Evolutionary conservation across 495 filamentous ascomycete species (phyloP).

Genomic region (Neurospora tetrasperma): DNA sequence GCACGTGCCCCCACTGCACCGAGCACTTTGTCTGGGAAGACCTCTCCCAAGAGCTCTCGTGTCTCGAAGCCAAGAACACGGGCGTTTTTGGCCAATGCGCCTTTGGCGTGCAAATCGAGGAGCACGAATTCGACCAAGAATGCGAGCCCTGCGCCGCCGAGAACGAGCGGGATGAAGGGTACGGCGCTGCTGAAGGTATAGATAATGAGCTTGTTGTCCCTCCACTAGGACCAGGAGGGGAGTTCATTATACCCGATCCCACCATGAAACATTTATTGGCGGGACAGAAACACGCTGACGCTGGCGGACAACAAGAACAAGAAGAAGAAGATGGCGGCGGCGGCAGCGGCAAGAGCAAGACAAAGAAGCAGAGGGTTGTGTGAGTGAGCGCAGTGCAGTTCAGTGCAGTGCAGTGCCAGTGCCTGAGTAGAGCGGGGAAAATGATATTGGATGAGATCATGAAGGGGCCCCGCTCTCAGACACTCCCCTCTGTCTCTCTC

Average conservation of each 20-base stretch:
- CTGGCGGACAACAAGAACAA: neutral
- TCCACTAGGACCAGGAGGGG: neutral
- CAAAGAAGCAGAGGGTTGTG: neutral
- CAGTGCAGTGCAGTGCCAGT: neutral
- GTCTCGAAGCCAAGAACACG: conserved; percentile 29
- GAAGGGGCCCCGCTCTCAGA: neutral
- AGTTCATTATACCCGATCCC: too few relatives aligned
- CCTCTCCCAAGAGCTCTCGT: conserved; percentile 24
- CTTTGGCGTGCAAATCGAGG: conserved; percentile 18
- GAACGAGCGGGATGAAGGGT: conserved; percentile 22
- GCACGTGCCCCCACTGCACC: conserved; percentile 22
- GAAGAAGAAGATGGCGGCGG: neutral
- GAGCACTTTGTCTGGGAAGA: conserved; percentile 19
- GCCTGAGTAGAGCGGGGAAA: neutral
- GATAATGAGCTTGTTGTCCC: conserved; percentile 5
- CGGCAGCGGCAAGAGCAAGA: neutral
- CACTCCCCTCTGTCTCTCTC: neutral
- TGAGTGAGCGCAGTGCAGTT: neutral
- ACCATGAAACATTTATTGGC: neutral
- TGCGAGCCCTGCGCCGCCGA: conserved; percentile 23
- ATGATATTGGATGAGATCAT: neutral
- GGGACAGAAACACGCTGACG: neutral
- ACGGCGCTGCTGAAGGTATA: conserved; percentile 13
- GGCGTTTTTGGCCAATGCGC: conserved; percentile 23
- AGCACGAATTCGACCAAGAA: conserved; percentile 27